phyloP scores from a whole-genome alignment of 2,329 filamentous ascomycete genomes.

The Colletotrichum sp. region DNA sequence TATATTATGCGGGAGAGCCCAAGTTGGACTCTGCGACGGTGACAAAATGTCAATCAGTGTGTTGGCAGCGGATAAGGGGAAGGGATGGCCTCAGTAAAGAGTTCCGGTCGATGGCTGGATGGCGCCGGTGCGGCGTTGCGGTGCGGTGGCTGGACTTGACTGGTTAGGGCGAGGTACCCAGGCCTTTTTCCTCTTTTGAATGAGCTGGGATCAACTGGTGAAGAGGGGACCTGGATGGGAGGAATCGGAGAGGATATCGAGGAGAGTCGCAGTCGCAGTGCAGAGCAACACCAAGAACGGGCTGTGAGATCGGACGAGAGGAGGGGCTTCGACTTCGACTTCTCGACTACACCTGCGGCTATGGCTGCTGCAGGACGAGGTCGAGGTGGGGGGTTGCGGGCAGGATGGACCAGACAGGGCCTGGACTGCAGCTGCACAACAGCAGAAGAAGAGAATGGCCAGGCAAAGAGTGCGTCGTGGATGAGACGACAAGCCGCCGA shows the following conservation, averaged over 20 bases:
- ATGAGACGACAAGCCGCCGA: slow-evolving; percentile 20
- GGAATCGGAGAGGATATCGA: not conserved
- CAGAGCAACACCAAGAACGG: not conserved
- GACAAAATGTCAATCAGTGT: slow-evolving; percentile 11
- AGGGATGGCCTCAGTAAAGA: not conserved
- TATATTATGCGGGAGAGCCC: not conserved
- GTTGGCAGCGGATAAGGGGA: slow-evolving; percentile 7
- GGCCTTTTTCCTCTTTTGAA: not conserved
- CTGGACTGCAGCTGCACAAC: slow-evolving; percentile 1
- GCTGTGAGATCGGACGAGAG: slow-evolving; percentile 6
- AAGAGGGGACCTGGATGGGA: not conserved
- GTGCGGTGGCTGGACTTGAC: not conserved
- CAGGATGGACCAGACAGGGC: not conserved
- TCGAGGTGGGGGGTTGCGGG: not conserved
- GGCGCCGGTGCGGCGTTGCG: not conserved
- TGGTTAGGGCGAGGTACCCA: not conserved
- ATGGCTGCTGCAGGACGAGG: not conserved
- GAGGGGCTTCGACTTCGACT: not conserved
- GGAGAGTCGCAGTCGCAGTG: not conserved
- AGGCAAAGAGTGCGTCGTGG: not conserved
- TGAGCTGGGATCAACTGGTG: not conserved
- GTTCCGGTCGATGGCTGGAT: slow-evolving; percentile 8
- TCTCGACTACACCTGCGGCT: not conserved
- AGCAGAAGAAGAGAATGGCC: not conserved
- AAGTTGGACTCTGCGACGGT: not conserved